Base-by-base conservation (phyloP, 768 basidiomycete genomes). In the Kondoa subrosea region DNA sequence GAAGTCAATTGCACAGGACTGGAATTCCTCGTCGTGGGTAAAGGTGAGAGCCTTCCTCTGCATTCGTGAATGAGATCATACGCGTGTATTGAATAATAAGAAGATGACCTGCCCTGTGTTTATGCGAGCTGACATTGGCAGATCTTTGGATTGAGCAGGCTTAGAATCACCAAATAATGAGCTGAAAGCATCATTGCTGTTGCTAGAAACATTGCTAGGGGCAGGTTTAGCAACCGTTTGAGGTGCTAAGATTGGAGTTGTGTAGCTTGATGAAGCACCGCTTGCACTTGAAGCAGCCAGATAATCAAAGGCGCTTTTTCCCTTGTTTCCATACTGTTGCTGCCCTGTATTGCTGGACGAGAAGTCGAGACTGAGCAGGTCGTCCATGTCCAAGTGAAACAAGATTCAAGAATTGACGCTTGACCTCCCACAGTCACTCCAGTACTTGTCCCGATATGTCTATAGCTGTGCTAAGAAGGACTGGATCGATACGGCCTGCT, bases 361-460 rank as follows among this genome's bases (percentile, higher is more conserved):
- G 34, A 70, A 72, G 66, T 74, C 71, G 33, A 74, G 68, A 58
- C 69, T 70, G 32, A 72, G 68, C 2, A 74, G 59, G 66, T 74
- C 73, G 69, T 74, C 72, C 73, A 73, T 74, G 16, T 25, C 15
- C 3, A 31, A n/a, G 34, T 27, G 26, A 21, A n/a, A n/a, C n/a
- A n/a, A n/a, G n/a, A n/a, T n/a, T n/a, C n/a, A n/a, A n/a, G n/a
- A n/a, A n/a, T n/a, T n/a, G n/a, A n/a, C n/a, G n/a, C n/a, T n/a
- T n/a, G n/a, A n/a, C n/a, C n/a, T n/a, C n/a, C n/a, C n/a, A n/a
- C n/a, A n/a, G n/a, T n/a, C n/a, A n/a, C n/a, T n/a, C n/a, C n/a
- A n/a, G n/a, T n/a, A n/a, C n/a, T n/a, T n/a, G n/a, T n/a, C n/a
- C n/a, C n/a, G n/a, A n/a, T n/a, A n/a, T n/a, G n/a, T n/a, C n/a